Conservation (phyloP, 352 stramenopile genomes). For the Phytophthora pisi region DNA sequence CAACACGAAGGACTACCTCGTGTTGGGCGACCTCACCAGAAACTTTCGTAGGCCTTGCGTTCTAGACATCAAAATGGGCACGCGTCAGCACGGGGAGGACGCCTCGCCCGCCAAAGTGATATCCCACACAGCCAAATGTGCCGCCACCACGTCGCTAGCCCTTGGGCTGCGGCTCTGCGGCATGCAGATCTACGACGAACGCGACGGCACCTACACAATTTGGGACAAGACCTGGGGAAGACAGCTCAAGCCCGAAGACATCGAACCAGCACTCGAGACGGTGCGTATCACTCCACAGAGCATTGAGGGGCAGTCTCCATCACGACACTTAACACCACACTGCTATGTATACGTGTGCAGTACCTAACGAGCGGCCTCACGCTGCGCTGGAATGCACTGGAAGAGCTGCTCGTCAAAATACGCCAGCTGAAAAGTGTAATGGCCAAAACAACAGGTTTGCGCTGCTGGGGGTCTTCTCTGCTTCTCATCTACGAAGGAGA, state of each 20-base stretch:
- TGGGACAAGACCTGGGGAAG: conserved; percentile 85
- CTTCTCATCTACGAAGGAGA: conserved; percentile 83
- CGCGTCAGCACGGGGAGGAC: conserved; percentile 75
- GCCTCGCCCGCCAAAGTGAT: conserved; percentile 66
- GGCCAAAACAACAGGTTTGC: conserved; percentile 51
- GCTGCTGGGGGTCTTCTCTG: conserved; percentile 79
- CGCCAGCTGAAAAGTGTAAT: conserved; percentile 51
- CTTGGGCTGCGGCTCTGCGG: conserved; percentile 77
- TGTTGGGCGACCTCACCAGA: conserved; percentile 73
- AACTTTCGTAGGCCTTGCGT: conserved; percentile 70
- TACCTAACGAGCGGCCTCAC: conserved; percentile 59
- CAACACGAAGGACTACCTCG: conserved; percentile 58
- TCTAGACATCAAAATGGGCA: conserved; percentile 86
- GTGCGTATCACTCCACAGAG: conserved; percentile 30
- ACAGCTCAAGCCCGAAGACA: conserved; percentile 56
- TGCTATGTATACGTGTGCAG: conserved; percentile 26
- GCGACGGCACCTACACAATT: conserved; percentile 64
- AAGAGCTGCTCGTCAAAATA: conserved; percentile 51
- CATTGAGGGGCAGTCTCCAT: background rate
- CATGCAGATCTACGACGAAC: conserved; percentile 80
- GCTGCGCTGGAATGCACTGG: conserved; percentile 55
- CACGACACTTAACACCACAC: background rate
- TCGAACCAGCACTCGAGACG: conserved; percentile 66
- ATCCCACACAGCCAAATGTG: conserved; percentile 76
- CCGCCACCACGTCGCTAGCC: conserved; percentile 68